A percentile compares a stretch with the other conserved stretches of the same genome.
phyloP scores from a whole-genome alignment of 768 basidiomycete genomes.

The Boletus subparvulus region DNA sequence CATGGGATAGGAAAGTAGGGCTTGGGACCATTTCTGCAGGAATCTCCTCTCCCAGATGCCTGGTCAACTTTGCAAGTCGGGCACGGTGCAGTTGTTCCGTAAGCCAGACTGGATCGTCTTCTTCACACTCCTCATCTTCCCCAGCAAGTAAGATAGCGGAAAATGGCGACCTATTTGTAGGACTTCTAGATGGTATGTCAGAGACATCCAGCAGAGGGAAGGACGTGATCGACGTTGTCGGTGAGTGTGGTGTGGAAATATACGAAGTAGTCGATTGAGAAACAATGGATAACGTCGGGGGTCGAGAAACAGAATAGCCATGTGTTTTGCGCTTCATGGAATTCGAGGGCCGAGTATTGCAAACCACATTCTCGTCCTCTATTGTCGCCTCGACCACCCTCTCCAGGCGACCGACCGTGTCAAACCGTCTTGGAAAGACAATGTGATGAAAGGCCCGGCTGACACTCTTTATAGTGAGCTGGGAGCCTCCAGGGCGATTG shows the following conservation, averaged over 20 bases:
- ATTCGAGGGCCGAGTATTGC: neutral
- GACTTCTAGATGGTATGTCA: constrained; percentile 11
- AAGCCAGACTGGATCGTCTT: constrained; percentile 6
- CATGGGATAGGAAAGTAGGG: constrained; percentile 3
- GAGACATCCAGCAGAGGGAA: constrained; percentile 11
- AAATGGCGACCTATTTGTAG: constrained; percentile 9
- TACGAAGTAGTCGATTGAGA: constrained; percentile 3
- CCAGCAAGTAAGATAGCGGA: constrained; percentile 12
- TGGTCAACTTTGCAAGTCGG: constrained; percentile 38
- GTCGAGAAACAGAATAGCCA: neutral
- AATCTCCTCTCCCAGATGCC: constrained; percentile 39
- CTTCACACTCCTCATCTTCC: constrained; percentile 4
- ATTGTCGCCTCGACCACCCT: neutral
- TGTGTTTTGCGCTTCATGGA: neutral
- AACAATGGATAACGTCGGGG: neutral
- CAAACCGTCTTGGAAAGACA: constrained; percentile 13
- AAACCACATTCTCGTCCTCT: neutral
- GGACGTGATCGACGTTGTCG: constrained; percentile 6
- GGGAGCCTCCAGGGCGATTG: constrained; percentile 35
- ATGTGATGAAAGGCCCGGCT: constrained; percentile 43
- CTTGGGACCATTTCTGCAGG: constrained; percentile 35
- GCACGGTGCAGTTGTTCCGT: constrained; percentile 30
- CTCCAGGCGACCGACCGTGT: neutral
- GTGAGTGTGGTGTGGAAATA: neutral
- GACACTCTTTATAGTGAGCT: constrained; percentile 38